phyloP scores from a whole-genome alignment of 2,329 filamentous ascomycete genomes.

The Daldinia eschscholtzii region DNA sequence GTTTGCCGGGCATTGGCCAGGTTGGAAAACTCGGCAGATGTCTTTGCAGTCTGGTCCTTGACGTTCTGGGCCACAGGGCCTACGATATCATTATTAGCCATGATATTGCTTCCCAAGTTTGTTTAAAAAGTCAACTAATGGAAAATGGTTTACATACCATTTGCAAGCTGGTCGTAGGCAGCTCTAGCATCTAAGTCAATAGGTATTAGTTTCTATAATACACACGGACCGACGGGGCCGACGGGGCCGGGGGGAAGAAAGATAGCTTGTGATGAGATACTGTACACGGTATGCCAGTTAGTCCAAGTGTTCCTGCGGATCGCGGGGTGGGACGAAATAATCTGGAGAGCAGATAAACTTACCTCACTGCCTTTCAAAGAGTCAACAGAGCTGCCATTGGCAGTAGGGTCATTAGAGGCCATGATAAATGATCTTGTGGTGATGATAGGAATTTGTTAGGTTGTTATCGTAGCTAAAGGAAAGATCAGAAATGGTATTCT shows the following conservation, averaged over 20 bases:
- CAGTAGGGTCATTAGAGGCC: slow-evolving; percentile 56
- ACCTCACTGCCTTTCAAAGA: slow-evolving; percentile 68
- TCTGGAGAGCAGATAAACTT: slow-evolving; percentile 46
- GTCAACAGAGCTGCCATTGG: slow-evolving; percentile 63
- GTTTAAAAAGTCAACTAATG: background rate
- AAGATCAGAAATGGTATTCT: slow-evolving; percentile 6
- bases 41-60: slow-evolving; percentile 68
- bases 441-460: slow-evolving; percentile 31
- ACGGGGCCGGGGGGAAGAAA: slow-evolving; percentile 32
- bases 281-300: slow-evolving; percentile 55
- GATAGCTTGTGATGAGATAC: slow-evolving; percentile 51
- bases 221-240: slow-evolving; percentile 16
- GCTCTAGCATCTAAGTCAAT: slow-evolving; percentile 60
- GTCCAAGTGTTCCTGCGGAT: slow-evolving; percentile 43
- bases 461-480: slow-evolving; percentile 26
- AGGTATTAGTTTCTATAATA: slow-evolving; percentile 51
- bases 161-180: slow-evolving; percentile 63
- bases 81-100: slow-evolving; percentile 49
- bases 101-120: slow-evolving; percentile 6
- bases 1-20: slow-evolving; percentile 69
- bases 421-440: slow-evolving; percentile 52
- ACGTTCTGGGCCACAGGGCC: slow-evolving; percentile 71
- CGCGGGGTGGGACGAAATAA: slow-evolving; percentile 18
- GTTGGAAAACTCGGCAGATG: slow-evolving; percentile 68
- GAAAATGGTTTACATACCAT: slow-evolving; percentile 55